These are phyloP conservation scores for Allomyces macrogynus DNA, from an alignment of 192 early-diverging fungal species.

Conservation along the genomic window DNA sequence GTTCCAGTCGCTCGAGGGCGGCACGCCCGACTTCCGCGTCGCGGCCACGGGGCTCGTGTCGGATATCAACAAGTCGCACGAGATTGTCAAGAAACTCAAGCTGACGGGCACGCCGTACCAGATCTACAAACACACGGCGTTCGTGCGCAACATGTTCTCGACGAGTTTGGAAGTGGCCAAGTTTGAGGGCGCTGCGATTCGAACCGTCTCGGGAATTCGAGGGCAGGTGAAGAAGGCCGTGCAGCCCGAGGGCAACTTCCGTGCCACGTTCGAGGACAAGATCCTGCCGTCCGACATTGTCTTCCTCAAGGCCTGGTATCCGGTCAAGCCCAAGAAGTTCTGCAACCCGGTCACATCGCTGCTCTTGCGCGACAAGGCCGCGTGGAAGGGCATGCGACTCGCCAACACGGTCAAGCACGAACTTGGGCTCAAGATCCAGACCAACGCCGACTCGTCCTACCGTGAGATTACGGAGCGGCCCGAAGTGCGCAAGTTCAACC, in stretches of 20 bases:
- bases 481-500: constrained; percentile 54
- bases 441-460: constrained; percentile 72
- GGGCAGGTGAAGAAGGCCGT: constrained; percentile 92
- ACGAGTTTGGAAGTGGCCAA: constrained; percentile 89
- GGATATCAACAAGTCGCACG: constrained; percentile 77
- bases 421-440: constrained; percentile 35
- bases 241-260: constrained; percentile 68
- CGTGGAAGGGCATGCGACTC: constrained; percentile 75
- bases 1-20: constrained; percentile 48
- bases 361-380: constrained; percentile 46
- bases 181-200: constrained; percentile 87
- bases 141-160: constrained; percentile 97
- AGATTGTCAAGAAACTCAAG: constrained; percentile 99
- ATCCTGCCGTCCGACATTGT: constrained; percentile 82
- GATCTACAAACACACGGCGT: constrained; percentile 92
- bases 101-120: constrained; percentile 85
- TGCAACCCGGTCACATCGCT: constrained; percentile 96
- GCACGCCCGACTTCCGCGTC: constrained; percentile 57
- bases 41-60: constrained; percentile 87
- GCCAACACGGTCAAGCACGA: constrained; percentile 66
- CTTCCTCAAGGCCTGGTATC: constrained; percentile 92
- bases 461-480: constrained; percentile 31
- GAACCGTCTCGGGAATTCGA: constrained; percentile 90
- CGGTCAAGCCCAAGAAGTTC: constrained; percentile 80
- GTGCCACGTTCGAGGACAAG: constrained; percentile 97